A percentile compares a stretch with the other conserved stretches of the same genome.
Evolutionary conservation across 305 asterid genomes (phyloP).

Genomic region (Solanum aculeatissimum): DNA sequence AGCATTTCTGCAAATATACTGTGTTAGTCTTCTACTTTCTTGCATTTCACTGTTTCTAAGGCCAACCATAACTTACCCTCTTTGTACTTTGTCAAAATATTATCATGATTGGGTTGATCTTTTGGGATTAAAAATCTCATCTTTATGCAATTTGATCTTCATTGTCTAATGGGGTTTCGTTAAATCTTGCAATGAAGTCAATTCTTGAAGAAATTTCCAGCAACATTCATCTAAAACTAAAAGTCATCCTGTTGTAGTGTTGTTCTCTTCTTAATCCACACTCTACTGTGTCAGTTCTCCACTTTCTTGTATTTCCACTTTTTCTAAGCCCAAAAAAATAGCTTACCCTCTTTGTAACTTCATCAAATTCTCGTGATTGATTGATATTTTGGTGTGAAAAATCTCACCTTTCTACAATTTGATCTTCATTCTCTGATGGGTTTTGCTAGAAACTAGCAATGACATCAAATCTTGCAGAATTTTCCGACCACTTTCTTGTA

Average conservation of each 20-base stretch:
- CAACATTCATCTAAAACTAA: no score
- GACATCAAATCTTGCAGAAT: constrained; percentile 37
- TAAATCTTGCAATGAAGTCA: constrained; percentile 32
- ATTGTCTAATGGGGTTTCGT: constrained; percentile 19
- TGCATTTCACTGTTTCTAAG: background rate
- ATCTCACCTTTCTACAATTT: background rate
- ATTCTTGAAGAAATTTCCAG: constrained; percentile 13
- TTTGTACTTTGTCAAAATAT: background rate
- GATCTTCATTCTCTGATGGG: constrained; percentile 13
- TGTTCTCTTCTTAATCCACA: background rate
- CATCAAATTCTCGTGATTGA: constrained; percentile 6
- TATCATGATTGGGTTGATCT: background rate
- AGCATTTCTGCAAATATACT: background rate
- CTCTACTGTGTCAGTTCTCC: background rate
- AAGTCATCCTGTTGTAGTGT: no score
- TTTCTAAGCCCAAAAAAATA: background rate
- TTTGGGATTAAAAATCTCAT: background rate
- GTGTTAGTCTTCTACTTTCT: background rate
- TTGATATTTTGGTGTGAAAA: background rate
- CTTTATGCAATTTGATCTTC: background rate
- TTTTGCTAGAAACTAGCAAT: constrained; percentile 21
- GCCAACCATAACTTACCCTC: no score
- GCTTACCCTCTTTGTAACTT: background rate
- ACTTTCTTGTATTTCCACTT: background rate
- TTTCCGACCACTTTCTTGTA: background rate